These are phyloP conservation scores for Aspergillus nanangensis DNA, from an alignment of 495 filamentous ascomycete genomes.

Conservation along the genomic window DNA sequence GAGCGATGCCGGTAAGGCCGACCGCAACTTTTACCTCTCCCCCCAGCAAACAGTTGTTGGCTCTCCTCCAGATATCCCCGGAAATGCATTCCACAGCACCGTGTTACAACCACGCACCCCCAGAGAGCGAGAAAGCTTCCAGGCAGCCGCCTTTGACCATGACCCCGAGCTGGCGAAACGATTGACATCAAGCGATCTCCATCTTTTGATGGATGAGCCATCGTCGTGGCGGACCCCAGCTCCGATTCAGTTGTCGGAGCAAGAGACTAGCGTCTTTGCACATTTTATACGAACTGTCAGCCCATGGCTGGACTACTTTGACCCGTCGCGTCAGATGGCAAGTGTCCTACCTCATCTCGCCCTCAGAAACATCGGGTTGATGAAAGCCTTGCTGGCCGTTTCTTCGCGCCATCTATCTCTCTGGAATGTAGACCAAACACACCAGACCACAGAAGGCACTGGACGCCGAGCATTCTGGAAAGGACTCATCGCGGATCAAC, in stretches of 20 bases:
- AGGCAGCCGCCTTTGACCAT: conserved; percentile 21
- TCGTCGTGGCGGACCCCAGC: conserved; percentile 15
- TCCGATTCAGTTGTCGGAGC: conserved; percentile 14
- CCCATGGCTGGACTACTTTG: conserved; percentile 22
- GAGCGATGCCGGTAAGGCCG: conserved; percentile 24
- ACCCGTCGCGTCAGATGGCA: conserved; percentile 17
- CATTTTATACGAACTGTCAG: conserved; percentile 22
- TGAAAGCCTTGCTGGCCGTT: conserved; percentile 24
- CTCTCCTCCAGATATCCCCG: too few relatives aligned
- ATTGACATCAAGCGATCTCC: conserved; percentile 7
- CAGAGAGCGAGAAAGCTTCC: conserved; percentile 23
- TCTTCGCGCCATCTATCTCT: conserved; percentile 18
- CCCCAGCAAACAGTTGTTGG: conserved; percentile 12
- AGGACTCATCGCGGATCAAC: not conserved
- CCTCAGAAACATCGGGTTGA: conserved; percentile 20
- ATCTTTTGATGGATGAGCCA: conserved; percentile 11
- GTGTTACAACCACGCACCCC: conserved; percentile 16
- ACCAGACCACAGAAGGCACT: not conserved
- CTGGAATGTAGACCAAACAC: not conserved
- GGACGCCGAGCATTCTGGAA: not conserved
- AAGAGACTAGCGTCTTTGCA: conserved; percentile 16
- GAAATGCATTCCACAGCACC: conserved; percentile 6
- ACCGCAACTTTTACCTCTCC: conserved; percentile 21
- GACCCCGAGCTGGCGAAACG: conserved; percentile 14
- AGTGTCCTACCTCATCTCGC: conserved; percentile 19